Percentiles rank a stretch among this genome's conserved stretches.
Evolutionary conservation across 2,329 filamentous ascomycete genomes (phyloP).

Genomic region (Fusarium sp.): DNA sequence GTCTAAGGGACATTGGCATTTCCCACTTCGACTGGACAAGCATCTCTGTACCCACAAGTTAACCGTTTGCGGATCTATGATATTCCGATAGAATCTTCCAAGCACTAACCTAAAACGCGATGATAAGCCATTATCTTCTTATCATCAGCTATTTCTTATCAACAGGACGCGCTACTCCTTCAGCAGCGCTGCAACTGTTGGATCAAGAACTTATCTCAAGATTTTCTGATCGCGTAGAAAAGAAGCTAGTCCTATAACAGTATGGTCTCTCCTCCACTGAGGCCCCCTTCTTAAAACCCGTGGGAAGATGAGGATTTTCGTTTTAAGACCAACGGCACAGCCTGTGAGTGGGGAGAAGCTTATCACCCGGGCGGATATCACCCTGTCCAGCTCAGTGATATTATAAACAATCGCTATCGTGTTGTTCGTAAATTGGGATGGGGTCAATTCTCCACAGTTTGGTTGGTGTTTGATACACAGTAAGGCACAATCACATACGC

Average conservation of each 20-base stretch:
- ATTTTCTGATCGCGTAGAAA: background rate
- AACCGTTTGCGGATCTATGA: background rate
- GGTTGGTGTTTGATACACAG: background rate
- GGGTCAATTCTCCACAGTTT: background rate
- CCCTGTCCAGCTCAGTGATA: background rate
- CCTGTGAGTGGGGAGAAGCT: background rate
- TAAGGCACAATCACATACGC: background rate
- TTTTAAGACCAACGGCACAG: background rate
- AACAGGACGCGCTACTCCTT: background rate
- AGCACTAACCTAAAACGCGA: background rate
- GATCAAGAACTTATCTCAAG: background rate
- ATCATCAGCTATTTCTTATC: background rate
- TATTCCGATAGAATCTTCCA: rapidly evolving
- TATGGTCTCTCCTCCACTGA: background rate
- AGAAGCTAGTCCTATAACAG: background rate
- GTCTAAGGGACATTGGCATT: background rate
- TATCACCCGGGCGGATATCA: background rate
- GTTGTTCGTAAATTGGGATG: background rate
- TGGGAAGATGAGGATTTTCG: background rate
- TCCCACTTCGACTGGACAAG: background rate
- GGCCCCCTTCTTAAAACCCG: background rate
- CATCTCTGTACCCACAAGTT: background rate
- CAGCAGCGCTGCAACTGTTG: too few relatives aligned
- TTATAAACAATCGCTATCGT: background rate
- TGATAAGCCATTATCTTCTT: background rate